Base-by-base conservation (phyloP, 345 rosid genomes). In the Populus tremula region DNA sequence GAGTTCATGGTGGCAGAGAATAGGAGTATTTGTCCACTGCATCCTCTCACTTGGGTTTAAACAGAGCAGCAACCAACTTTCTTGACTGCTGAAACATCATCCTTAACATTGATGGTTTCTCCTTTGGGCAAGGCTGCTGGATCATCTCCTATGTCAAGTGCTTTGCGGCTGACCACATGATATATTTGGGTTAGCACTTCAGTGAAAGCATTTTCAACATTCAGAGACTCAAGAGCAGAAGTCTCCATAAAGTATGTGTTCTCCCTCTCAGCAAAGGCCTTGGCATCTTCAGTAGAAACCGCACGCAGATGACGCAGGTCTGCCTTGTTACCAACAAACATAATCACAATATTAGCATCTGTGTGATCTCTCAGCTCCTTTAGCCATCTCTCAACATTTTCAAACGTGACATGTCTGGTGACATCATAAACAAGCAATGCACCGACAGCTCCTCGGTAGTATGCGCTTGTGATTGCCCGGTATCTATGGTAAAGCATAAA, bases 291-390 rank as follows among this genome's bases (percentile, higher is more conserved):
- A 0, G 87, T 81, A 56, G 93, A 81, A 74, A 93, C 95, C 0
- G 97, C 98, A 72, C 97, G 85, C 36, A 93, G 84, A 73, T 93
- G 98, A 62, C 94, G 94, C 78, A 93, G 88, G 76, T 93, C 98
- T 8, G 95, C 91, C 88, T 93, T 93, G 91, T 93, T 93, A 13
- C 98, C 98, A 4, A 90, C 95, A 11, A 93, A 92, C 98, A 93
- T 93, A 38, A 93, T 89, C 85, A 90, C 97, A 53, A 92, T 93
- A 84, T 89, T 92, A 71, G 93, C 78, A 70, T 93, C 97, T 0
- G 97, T 93, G 80, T 93, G 98, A 76, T 87, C 94, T 41, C 98
- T 78, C 39, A 93, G 94, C 86, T 93, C 94, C 87, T 92, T 93
- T 75, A 93, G 79, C 98, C 98, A 93, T 74, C 98, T 86, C 82